Evolutionary conservation across 2,329 filamentous ascomycete genomes (phyloP), one percentile per base, ranked within the genome.

Genomic region (Graphilbum sp.): DNA sequence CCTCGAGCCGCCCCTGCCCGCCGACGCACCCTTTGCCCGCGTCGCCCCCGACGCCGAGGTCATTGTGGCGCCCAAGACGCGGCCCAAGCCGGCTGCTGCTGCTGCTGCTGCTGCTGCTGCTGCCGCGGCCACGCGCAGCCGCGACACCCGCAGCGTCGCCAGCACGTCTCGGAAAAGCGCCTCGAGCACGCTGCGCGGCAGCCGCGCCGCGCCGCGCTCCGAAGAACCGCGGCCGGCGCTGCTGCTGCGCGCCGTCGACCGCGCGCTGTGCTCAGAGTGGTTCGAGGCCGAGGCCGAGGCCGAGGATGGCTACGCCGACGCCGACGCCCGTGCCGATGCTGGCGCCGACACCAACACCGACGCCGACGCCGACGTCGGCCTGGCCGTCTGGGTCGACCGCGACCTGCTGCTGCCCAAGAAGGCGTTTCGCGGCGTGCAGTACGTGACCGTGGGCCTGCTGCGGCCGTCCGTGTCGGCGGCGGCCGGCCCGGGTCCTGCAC

Each of bases 31-130:
- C 0, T 98, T 98, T 53, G 85, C 83, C 20, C 96, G 95, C 57
- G 83, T 98, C 36, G 81, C 84, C 0, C 82, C 87, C 0, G 86
- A 96, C 53, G 88, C 88, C 18, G 90, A 98, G 58, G 87, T 98
- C 36, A 93, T 96, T 46, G 90, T 98, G 43, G 90, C 90, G 4
- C 90, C 90, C 1, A 98, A 98, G 61, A 80, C 79, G 20, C 73
- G 88, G 39, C 68, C 80, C 32, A 86, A 83, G 54, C 5, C 30
- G 16, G 5, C 30, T 4, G 16, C 15, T 10, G 21, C n/a, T n/a
- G n/a, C n/a, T n/a, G n/a, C n/a, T n/a, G n/a, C n/a, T n/a, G n/a
- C n/a, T n/a, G n/a, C n/a, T n/a, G n/a, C n/a, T n/a, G n/a, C n/a
- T n/a, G n/a, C n/a, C n/a, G 61, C 68, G 25, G 64, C 74, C 4